Percentiles rank a stretch among this genome's conserved stretches.
Conservation (phyloP, 1,284 basidiomycete genomes). For the Sanguinoderma infundibulare region DNA sequence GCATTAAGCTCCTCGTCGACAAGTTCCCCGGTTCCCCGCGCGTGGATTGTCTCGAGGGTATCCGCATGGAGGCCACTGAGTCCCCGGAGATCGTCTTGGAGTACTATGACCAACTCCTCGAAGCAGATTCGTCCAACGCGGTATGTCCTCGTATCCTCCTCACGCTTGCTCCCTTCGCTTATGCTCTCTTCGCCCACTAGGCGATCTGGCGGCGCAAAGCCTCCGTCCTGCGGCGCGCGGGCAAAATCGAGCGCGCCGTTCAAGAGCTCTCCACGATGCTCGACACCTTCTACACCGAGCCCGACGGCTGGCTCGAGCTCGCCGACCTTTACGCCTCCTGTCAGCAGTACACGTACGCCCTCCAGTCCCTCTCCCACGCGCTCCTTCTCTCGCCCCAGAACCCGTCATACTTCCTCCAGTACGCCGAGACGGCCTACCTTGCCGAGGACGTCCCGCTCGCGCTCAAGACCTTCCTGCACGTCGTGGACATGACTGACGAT, state of each 20-base stretch:
- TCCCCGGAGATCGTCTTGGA: conserved; percentile 63
- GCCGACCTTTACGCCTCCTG: conserved; percentile 85
- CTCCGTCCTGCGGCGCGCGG: conserved; percentile 66
- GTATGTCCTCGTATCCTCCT: conserved; percentile 55
- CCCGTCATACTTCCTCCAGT: conserved; percentile 80
- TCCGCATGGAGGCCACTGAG: conserved; percentile 82
- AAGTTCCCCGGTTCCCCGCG: conserved; percentile 87
- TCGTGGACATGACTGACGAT: conserved; percentile 82
- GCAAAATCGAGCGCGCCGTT: conserved; percentile 69
- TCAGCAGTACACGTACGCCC: conserved; percentile 71
- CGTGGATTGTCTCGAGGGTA: conserved; percentile 83
- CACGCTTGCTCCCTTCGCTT: neutral
- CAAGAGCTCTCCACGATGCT: conserved; percentile 81
- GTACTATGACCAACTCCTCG: conserved; percentile 74
- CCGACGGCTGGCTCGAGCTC: conserved; percentile 94
- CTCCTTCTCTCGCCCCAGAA: conserved; percentile 86
- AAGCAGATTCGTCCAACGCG: conserved; percentile 74
- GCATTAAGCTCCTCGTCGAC: conserved; percentile 67
- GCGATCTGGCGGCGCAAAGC: conserved; percentile 86
- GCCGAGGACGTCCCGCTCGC: conserved; percentile 76
- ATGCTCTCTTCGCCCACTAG: conserved; percentile 40
- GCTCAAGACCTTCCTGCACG: conserved; percentile 82
- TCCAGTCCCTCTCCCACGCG: conserved; percentile 82
- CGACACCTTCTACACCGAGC: conserved; percentile 93
- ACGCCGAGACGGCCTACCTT: conserved; percentile 89